Percentiles rank a stretch among this genome's conserved stretches.
Evolutionary conservation across 768 basidiomycete genomes (phyloP).

Genomic region (Boletus reticulatus): DNA sequence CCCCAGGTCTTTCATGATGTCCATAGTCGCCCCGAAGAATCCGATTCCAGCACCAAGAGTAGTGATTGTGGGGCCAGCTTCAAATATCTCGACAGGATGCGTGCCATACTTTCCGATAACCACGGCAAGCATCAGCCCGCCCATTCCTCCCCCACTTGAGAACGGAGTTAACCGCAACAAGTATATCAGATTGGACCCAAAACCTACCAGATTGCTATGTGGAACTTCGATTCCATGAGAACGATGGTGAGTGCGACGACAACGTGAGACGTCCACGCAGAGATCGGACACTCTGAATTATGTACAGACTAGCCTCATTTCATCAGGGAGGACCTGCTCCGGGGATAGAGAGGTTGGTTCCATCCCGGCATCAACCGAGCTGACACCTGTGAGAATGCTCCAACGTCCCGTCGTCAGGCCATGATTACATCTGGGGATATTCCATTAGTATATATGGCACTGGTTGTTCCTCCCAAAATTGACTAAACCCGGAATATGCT

Average conservation of each 20-base stretch:
- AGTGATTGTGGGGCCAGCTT: conserved; percentile 37
- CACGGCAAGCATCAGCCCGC: conserved; percentile 34
- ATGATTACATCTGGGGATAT: no score
- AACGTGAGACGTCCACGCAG: no score
- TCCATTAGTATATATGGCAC: no score
- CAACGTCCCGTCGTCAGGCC: no score
- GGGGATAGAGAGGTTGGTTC: no score
- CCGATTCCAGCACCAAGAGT: conserved; percentile 46
- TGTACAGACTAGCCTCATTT: no score
- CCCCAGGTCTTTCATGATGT: conserved; percentile 38
- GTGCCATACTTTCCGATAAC: conserved; percentile 25
- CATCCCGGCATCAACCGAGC: no score
- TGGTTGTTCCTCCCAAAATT: no score
- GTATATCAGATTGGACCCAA: background rate
- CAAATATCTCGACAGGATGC: conserved; percentile 41
- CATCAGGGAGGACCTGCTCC: no score
- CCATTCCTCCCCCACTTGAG: conserved; percentile 40
- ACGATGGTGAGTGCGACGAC: background rate
- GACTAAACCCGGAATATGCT: no score
- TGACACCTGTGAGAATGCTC: no score
- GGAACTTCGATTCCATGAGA: conserved; percentile 11
- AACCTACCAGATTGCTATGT: conserved; percentile 17
- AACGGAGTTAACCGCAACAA: background rate
- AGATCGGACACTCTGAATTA: no score
- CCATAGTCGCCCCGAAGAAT: conserved; percentile 47